Base-by-base conservation (phyloP, 2,329 filamentous ascomycete genomes). In the Talaromyces sp. region DNA sequence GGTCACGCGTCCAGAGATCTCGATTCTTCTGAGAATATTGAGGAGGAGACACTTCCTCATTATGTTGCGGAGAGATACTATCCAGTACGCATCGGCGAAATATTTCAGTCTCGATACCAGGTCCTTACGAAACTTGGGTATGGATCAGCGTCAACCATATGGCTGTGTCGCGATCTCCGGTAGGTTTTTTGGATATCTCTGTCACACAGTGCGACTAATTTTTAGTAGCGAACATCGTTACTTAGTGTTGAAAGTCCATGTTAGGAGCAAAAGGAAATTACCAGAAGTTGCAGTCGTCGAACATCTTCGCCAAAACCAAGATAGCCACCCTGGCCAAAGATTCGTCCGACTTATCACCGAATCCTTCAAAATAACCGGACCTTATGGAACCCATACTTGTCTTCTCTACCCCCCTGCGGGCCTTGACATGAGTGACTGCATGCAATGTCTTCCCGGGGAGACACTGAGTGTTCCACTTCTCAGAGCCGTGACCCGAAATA, bases 341-440 rank as follows among this genome's bases (percentile, higher is more conserved):
- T 56, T 56, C 10, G 17, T 56, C 32, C n/a, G 30, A 56, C 19
- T 52, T 19, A 25, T 60, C 9, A 27, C 36, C 9, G 58, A 55
- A 8, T 42, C 17, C 4, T 60, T 60, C 25, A 33, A 56, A 15
- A 32, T 57, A 17, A n/a, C 17, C 19, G 52, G 58, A 17, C 58
- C 36, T 13, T n/a, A 56, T 30, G 52, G 52, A 4, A 19, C 5
- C 10, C 72, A 77, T 65, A 65, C 55, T 52, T 77, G 74, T 47
- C 70, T 78, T 7, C 70, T 77, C 9, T 74, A 76, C 69, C 71
- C 69, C 4, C 79, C 77, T 11, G 69, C 80, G 55, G 81, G 73
- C 68, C 65, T 78, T 0, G 60, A 69, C 47, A 64, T 68, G 2
- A 22, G 13, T 36, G 28, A 39, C 28, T 55, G 53, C 6, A 55